A percentile compares a stretch with the other conserved stretches of the same genome.
phyloP scores from a whole-genome alignment of 1,139 yeast species.

The Geotrichum klebahnii region DNA sequence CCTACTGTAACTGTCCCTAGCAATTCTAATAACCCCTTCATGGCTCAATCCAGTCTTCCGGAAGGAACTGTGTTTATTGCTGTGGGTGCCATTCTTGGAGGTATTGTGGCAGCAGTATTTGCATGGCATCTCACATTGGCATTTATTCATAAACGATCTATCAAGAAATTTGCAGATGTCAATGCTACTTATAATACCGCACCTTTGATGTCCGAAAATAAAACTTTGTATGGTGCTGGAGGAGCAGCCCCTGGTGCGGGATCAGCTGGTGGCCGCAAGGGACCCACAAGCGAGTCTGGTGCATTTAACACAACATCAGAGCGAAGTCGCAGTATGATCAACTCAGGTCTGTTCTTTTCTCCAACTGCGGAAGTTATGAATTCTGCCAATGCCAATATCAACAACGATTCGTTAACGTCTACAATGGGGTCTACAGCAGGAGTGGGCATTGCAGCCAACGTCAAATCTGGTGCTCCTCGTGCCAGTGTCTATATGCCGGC shows the following conservation, averaged over 20 bases:
- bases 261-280: slow-evolving; percentile 9
- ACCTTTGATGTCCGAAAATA: slow-evolving; percentile 20
- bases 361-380: slow-evolving; percentile 76
- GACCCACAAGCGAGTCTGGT: background rate
- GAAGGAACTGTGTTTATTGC: slow-evolving; percentile 78
- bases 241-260: slow-evolving; percentile 13
- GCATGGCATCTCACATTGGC: slow-evolving; percentile 32
- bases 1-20: slow-evolving; percentile 67
- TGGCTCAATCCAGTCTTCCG: slow-evolving; percentile 50
- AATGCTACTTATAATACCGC: slow-evolving; percentile 9
- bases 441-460: slow-evolving; percentile 23
- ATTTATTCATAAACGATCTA: slow-evolving; percentile 14
- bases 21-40: slow-evolving; percentile 55
- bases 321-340: slow-evolving; percentile 20
- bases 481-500: slow-evolving; percentile 39
- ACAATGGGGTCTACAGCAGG: slow-evolving; percentile 21
- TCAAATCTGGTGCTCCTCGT: slow-evolving; percentile 25
- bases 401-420: slow-evolving; percentile 24
- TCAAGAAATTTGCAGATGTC: slow-evolving; percentile 10
- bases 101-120: slow-evolving; percentile 47
- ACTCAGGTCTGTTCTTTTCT: slow-evolving; percentile 55
- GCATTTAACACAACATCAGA: slow-evolving; percentile 2
- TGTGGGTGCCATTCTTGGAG: slow-evolving; percentile 65
- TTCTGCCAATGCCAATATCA: slow-evolving; percentile 31
- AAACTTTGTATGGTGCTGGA: slow-evolving; percentile 11